Conservation (phyloP, 1,284 basidiomycete genomes). For the Boletus smithii region DNA sequence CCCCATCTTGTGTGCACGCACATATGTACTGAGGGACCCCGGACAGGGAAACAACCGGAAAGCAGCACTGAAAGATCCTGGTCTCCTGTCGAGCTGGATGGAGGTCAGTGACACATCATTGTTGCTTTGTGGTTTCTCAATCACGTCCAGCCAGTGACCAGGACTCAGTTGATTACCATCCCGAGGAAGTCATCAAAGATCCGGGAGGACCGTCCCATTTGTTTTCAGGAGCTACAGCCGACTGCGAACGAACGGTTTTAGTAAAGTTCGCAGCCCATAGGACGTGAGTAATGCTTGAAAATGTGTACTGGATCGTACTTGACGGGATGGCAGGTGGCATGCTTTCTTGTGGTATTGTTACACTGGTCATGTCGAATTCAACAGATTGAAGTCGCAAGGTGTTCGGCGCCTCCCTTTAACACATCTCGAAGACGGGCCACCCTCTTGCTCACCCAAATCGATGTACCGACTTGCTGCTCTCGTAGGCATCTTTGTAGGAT, state of each 20-base stretch:
- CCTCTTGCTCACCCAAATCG: constrained; percentile 32
- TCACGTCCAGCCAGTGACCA: constrained; percentile 8
- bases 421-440: constrained; percentile 7
- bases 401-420: background rate
- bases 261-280: constrained; percentile 26
- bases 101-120: constrained; percentile 3
- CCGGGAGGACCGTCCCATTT: background rate
- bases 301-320: background rate
- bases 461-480: constrained; percentile 33
- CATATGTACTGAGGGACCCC: background rate
- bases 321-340: constrained; percentile 21
- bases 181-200: constrained; percentile 8
- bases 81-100: constrained; percentile 11
- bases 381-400: constrained; percentile 22
- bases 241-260: constrained; percentile 8
- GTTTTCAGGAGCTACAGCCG: background rate
- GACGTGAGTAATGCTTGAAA: constrained; percentile 20
- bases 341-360: constrained; percentile 35
- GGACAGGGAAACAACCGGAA: constrained; percentile 11
- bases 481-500: constrained; percentile 10
- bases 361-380: constrained; percentile 25
- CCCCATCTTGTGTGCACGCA: background rate
- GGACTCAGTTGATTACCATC: background rate
- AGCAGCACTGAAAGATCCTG: background rate
- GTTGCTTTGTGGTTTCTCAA: constrained; percentile 10